Evolutionary conservation across 1,284 basidiomycete species (phyloP), one percentile per base, ranked within the genome.

Genomic region (Trametes hirsuta): DNA sequence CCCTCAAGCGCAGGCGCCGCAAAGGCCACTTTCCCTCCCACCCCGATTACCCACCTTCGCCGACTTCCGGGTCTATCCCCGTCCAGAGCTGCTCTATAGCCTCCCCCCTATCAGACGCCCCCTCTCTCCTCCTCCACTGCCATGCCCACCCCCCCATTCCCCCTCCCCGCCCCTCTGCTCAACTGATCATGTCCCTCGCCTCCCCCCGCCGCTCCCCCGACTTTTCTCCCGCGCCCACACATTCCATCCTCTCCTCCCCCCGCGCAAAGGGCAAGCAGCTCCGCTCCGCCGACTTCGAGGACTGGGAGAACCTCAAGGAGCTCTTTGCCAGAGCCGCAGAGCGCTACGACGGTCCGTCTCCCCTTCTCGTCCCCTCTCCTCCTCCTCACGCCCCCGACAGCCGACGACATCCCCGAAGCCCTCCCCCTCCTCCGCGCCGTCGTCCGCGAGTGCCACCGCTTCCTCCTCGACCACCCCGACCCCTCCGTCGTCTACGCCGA

Each of bases 221-320:
- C 52, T 44, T 58, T 47, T 56, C 57, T 14, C 53, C 57, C 21
- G 21, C 39, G 18, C n/a, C 36, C 47, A 11, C 54, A 37, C 22
- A 55, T 14, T 61, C 60, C 44, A 34, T 45, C 25, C 47, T 56
- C 41, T 62, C 60, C 42, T 44, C 42, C 42, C 25, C 47, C 46
- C 52, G 59, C 8, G 22, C 59, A 12, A 56, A 63, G 21, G 52
- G 50, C 39, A 69, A 66, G 45, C 62, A 55, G 37, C 55, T 73
- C 3, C 80, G 73, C 62, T 56, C 62, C 6, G 57, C 56, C 8
- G 77, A 79, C 61, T 71, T 73, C 48, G 80, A 84, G 56, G 86
- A 88, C 66, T 88, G 87, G 87, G 77, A 84, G 59, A 83, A 84
- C 71, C 73, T 88, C 45, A 87, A 87, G 68, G 84, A 84, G 57